Evolutionary conservation across 2,329 filamentous ascomycete species (phyloP).

Genomic region (Alternaria triticimaculans): DNA sequence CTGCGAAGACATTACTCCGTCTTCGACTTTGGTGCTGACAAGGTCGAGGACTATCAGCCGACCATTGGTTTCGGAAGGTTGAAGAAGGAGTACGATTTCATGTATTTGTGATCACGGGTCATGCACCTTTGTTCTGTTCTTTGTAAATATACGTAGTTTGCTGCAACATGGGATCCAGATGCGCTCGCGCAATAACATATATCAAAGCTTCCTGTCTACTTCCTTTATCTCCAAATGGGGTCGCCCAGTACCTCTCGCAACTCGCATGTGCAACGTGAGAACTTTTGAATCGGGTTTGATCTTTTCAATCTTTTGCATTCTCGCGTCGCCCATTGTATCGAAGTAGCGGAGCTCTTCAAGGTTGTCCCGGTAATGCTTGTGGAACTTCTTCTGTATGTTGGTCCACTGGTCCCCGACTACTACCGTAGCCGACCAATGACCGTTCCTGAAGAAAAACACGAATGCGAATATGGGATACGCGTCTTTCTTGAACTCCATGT

Average conservation of each 20-base stretch:
- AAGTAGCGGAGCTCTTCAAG: background rate
- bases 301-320: background rate
- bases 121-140: background rate
- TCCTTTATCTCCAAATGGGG: constrained; percentile 1
- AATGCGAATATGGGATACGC: background rate
- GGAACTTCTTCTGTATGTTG: background rate
- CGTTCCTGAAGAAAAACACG: constrained; percentile 7
- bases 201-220: background rate
- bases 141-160: background rate
- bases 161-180: background rate
- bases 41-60: constrained; percentile 21
- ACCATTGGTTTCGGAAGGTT: constrained; percentile 24
- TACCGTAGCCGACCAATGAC: constrained; percentile 3
- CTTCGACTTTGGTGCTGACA: constrained; percentile 21
- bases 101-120: background rate
- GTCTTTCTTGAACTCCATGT: constrained; percentile 1
- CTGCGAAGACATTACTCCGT: constrained; percentile 18
- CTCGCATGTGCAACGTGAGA: constrained; percentile 2
- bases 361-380: constrained; percentile 4
- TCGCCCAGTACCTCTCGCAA: background rate
- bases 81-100: constrained; percentile 27
- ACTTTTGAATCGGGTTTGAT: background rate
- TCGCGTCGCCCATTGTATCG: background rate
- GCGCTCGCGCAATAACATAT: background rate
- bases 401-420: constrained; percentile 1